phyloP scores from a whole-genome alignment of 2,329 filamentous ascomycete species.

The Pseudofabraea citricarpa region DNA sequence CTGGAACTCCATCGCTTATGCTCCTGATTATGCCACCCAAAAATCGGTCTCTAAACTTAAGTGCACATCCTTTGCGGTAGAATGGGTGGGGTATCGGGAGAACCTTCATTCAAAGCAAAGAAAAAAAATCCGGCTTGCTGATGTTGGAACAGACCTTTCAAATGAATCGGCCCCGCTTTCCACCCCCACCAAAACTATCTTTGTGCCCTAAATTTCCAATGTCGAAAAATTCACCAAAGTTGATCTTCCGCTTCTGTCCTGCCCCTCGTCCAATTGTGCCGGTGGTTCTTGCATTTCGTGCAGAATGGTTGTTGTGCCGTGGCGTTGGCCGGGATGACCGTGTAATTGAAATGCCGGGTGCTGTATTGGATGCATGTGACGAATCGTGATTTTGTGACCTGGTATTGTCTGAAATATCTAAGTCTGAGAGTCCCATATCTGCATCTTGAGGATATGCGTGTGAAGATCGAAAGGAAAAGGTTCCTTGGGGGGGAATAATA shows the following conservation, averaged over 20 bases:
- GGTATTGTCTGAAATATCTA: slow-evolving; percentile 49
- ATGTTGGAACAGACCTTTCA: no score
- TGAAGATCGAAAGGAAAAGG: slow-evolving; percentile 66
- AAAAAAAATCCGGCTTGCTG: background rate
- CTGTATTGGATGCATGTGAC: slow-evolving; percentile 15
- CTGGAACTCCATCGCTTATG: no score
- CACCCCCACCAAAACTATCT: slow-evolving; percentile 37
- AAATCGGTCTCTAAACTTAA: no score
- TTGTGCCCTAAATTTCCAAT: slow-evolving; percentile 59
- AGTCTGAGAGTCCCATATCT: slow-evolving; percentile 56
- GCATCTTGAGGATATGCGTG: slow-evolving; percentile 53
- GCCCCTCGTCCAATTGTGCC: slow-evolving; percentile 51
- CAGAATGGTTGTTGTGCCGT: slow-evolving; percentile 23
- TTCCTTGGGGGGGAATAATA: slow-evolving; percentile 50
- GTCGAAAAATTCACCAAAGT: slow-evolving; percentile 72
- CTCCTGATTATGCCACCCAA: no score
- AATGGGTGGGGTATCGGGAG: background rate
- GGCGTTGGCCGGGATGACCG: slow-evolving; percentile 19
- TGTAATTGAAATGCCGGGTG: slow-evolving; percentile 21
- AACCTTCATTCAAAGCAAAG: background rate
- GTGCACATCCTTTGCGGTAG: no score
- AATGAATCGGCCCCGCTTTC: slow-evolving; percentile 28
- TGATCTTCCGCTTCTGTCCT: slow-evolving; percentile 68
- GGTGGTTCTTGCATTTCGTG: slow-evolving; percentile 16
- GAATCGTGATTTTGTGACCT: slow-evolving; percentile 26